These are phyloP conservation scores for Candida albicans DNA, from an alignment of 1,139 yeast species.

Conservation along the genomic window DNA sequence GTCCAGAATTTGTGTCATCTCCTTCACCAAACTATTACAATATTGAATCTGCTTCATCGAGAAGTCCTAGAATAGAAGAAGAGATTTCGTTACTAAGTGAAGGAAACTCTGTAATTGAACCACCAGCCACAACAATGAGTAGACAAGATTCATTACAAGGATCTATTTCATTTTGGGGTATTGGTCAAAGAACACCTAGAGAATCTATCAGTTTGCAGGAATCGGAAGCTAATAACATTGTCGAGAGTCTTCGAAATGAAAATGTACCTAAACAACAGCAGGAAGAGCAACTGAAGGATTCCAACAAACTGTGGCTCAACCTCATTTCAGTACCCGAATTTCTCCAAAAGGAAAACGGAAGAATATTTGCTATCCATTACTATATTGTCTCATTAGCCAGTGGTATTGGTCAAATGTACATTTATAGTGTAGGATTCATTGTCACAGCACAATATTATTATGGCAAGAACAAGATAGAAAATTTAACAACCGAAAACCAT, in stretches of 20 bases:
- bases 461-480: slow-evolving; percentile 9
- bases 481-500: slow-evolving; percentile 1
- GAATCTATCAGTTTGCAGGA: slow-evolving; percentile 19
- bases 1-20: slow-evolving; percentile 6
- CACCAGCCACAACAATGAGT: slow-evolving; percentile 8
- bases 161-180: slow-evolving; percentile 42
- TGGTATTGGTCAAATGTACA: slow-evolving; percentile 46
- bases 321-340: slow-evolving; percentile 2
- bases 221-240: slow-evolving; percentile 10
- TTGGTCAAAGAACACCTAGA: slow-evolving; percentile 24
- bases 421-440: slow-evolving; percentile 45
- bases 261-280: neutral
- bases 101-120: neutral
- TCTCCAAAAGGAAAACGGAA: slow-evolving; percentile 14
- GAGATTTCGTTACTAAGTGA: slow-evolving; percentile 2
- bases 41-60: neutral
- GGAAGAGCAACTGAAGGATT: neutral
- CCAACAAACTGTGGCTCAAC: neutral
- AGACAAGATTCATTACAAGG: slow-evolving; percentile 27
- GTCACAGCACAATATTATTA: slow-evolving; percentile 42
- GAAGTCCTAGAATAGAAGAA: slow-evolving; percentile 1
- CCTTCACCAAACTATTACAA: slow-evolving; percentile 4
- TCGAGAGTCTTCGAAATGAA: slow-evolving; percentile 4
- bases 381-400: slow-evolving; percentile 35
- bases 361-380: slow-evolving; percentile 34